Conservation (phyloP, 1,139 yeast species). For the Kodamaea ohmeri region DNA sequence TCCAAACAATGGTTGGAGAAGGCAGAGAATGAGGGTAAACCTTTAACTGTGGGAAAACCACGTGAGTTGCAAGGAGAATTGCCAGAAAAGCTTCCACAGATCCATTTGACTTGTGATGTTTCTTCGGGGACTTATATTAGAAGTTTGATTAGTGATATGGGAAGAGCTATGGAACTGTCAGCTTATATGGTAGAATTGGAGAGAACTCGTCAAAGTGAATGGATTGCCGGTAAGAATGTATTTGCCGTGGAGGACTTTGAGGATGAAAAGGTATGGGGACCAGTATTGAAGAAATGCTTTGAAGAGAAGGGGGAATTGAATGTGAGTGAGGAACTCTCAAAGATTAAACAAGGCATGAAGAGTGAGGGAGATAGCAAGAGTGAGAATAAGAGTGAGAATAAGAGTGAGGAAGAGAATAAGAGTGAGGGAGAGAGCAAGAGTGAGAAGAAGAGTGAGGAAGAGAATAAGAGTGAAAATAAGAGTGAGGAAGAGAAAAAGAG, state of each 20-base stretch:
- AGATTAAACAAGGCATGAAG: constrained; percentile 1
- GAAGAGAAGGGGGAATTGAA: constrained; percentile 32
- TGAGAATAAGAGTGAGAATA: constrained; percentile 9
- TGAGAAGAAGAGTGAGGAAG: constrained; percentile 9
- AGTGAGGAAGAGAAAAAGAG: not conserved
- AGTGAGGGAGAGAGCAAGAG: constrained; percentile 7
- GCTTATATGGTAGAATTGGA: constrained; percentile 88
- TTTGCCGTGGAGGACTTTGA: constrained; percentile 66
- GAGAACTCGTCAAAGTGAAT: constrained; percentile 74
- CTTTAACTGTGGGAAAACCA: constrained; percentile 29
- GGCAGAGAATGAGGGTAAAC: constrained; percentile 35
- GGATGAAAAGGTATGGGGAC: constrained; percentile 66
- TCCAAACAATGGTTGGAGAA: constrained; percentile 50
- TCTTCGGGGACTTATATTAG: constrained; percentile 96
- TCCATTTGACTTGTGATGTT: constrained; percentile 75
- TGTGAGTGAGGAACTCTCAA: constrained; percentile 24
- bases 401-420: constrained; percentile 7
- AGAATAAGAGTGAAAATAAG: constrained; percentile 1
- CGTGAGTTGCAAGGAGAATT: constrained; percentile 22
- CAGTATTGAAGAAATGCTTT: constrained; percentile 53
- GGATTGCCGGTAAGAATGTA: constrained; percentile 73
- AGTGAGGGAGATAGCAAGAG: constrained; percentile 10
- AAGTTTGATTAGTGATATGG: constrained; percentile 84
- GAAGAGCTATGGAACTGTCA: constrained; percentile 73
- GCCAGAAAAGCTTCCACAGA: constrained; percentile 50